Evolutionary conservation across 306 rosid species (phyloP), one percentile per base, ranked within the genome.

Genomic region (peach (Prunus persica)): DNA sequence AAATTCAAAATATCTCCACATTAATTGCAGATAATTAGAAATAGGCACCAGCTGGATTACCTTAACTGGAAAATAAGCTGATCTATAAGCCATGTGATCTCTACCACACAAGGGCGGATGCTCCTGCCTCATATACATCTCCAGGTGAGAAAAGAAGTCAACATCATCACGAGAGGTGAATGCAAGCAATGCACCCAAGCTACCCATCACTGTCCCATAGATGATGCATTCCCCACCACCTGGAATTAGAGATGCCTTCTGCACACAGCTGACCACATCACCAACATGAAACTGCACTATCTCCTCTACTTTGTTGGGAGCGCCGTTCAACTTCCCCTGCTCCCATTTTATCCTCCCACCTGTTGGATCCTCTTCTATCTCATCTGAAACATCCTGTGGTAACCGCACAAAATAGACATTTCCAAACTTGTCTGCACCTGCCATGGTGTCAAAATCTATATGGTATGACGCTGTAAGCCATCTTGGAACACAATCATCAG

Each of bases 271-370:
- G 83, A 92, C 89, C 50, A 87, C 88, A 65, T 95, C 97, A 18
- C 97, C 99, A 66, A 91, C 89, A 67, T 95, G 97, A 75, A 85
- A 95, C 80, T 92, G 99, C 69, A 95, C 91, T 73, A 95, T 95
- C 82, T 95, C 99, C 80, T 95, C 98, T 18, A 95, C 89, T 85
- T 95, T 95, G 88, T 95, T 95, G 67, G 97, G 92, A 70, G 99
- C 97, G 52, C 99, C 99, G 82, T 95, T 92, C 82, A 95, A 81
- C 84, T 88, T 95, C 61, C 97, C 97, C 81, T 92, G 97, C 82
- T 95, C 97, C 97, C 99, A 95, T 81, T 92, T 95, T 69, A 95
- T 95, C 86, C 89, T 92, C 70, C 99, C 97, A 41, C 99, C 99
- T 6, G 96, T 95, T 79, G 97, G 99, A 82, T 95, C 97, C 87